phyloP scores from a whole-genome alignment of 306 rosid genomes.

The Leucaena leucocephala region DNA sequence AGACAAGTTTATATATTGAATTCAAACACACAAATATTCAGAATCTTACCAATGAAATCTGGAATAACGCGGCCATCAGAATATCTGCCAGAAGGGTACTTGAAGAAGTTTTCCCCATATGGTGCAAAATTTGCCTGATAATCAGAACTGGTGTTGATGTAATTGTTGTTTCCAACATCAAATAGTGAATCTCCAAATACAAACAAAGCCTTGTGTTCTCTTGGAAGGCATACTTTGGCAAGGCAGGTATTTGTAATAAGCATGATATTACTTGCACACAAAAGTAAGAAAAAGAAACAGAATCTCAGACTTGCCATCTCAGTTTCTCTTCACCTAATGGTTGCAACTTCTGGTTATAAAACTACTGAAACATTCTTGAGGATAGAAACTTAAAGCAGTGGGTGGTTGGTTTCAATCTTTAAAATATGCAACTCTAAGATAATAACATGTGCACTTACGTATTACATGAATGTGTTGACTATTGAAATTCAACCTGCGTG shows the following conservation, averaged over 20 bases:
- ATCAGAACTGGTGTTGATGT: constrained; percentile 31
- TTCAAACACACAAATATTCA: background rate
- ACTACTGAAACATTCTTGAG: background rate
- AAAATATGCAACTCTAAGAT: background rate
- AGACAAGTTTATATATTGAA: background rate
- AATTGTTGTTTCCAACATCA: constrained; percentile 63
- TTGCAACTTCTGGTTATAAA: background rate
- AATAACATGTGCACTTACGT: background rate
- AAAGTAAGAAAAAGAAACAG: constrained; percentile 21
- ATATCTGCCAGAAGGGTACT: constrained; percentile 53
- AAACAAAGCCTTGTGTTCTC: constrained; percentile 41
- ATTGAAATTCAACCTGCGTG: background rate
- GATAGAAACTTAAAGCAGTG: background rate
- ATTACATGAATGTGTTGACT: background rate
- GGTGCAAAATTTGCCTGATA: constrained; percentile 44
- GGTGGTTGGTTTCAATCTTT: background rate
- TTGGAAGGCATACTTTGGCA: constrained; percentile 23
- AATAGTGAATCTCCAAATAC: constrained; percentile 63
- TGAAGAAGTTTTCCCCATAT: constrained; percentile 59
- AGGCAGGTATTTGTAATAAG: background rate
- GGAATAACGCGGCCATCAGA: constrained; percentile 55
- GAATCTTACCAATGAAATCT: constrained; percentile 49
- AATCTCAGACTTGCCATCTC: constrained; percentile 27
- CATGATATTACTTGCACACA: background rate
- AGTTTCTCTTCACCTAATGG: background rate